Evolutionary conservation across 2,329 filamentous ascomycete genomes (phyloP).

Genomic region (Apiospora phragmitis): DNA sequence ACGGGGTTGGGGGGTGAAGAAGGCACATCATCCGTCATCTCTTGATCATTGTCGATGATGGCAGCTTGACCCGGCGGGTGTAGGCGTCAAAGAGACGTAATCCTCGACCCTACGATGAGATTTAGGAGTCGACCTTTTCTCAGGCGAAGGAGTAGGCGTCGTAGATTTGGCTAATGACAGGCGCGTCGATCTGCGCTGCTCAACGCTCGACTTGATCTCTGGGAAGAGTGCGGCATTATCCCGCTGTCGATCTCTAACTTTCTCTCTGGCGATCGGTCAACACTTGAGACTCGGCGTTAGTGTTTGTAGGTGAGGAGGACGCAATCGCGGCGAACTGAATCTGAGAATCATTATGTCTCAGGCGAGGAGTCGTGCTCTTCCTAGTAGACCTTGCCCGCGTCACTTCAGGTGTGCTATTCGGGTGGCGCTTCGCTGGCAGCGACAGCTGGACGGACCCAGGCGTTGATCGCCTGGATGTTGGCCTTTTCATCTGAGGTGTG

Average conservation of each 20-base stretch:
- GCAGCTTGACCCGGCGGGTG: constrained; percentile 57
- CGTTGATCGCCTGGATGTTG: constrained; percentile 31
- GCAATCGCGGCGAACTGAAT: constrained; percentile 73
- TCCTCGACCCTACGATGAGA: constrained; percentile 45
- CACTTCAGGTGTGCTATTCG: constrained; percentile 25
- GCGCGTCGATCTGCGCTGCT: constrained; percentile 13
- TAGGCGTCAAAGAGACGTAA: constrained; percentile 61
- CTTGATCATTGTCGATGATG: constrained; percentile 46
- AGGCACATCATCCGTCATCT: constrained; percentile 51
- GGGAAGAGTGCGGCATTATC: constrained; percentile 68
- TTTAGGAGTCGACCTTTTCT: constrained; percentile 46
- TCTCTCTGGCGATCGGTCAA: constrained; percentile 81
- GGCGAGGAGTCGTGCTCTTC: constrained; percentile 49
- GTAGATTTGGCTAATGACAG: constrained; percentile 11
- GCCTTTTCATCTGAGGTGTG: constrained; percentile 14
- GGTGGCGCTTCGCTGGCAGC: constrained; percentile 27
- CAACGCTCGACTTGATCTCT: constrained; percentile 59
- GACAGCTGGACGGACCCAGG: constrained; percentile 34
- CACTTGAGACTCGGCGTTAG: constrained; percentile 64
- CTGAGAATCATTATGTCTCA: constrained; percentile 81
- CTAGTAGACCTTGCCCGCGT: constrained; percentile 31
- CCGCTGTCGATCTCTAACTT: constrained; percentile 69
- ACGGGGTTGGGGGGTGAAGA: constrained; percentile 59
- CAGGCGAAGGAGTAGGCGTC: constrained; percentile 18
- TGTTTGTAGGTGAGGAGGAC: constrained; percentile 52